Evolutionary conservation across 129 eudicot genomes (phyloP), one percentile per base, ranked within the genome.

Genomic region (Apium graveolens): DNA sequence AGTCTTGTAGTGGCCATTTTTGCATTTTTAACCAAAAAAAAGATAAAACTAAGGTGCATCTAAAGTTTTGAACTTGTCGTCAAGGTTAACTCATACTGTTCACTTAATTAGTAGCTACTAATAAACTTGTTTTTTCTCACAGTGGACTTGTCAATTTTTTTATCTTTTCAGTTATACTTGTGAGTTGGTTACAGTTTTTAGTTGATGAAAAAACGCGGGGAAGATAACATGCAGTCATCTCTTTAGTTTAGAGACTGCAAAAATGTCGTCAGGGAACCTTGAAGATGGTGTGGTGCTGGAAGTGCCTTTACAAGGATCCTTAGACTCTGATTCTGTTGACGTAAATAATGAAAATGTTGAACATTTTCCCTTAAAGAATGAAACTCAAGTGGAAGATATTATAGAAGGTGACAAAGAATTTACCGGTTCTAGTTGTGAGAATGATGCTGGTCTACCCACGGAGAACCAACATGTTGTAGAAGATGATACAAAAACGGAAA

Each of bases 221-320:
- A 60, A 60, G 68, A 60, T 60, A 60, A 26, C 16, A 11, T n/a
- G 32, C 16, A n/a, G 32, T 32, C 68, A 26, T n/a, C 68, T 60
- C 34, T 60, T 60, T n/a, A 7, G 41, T 74, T 57, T 75, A 82
- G 81, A 77, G 75, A 77, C 55, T 74, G 68, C 68, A 68, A 51
- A 43, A 78, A 89, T 91, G 94, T 86, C 92, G 11, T 75, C 45
- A 34, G 85, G 76, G 73, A 86, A 85, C 85, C 83, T 46, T 78
- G 89, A 78, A 27, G 77, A 66, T 80, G 78, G 78, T 27, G 82
- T 37, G 75, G 63, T 70, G 37, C 35, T 48, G 53, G 86, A 83
- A 57, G 11, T n/a, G 65, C 85, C 76, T 73, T 85, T 57, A 17
- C 85, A 57, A 78, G 89, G 86, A 69, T 87, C 57, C 73, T 51